Base-by-base conservation (phyloP, 1,284 basidiomycete species). In the Coniferiporia sulphurascens region DNA sequence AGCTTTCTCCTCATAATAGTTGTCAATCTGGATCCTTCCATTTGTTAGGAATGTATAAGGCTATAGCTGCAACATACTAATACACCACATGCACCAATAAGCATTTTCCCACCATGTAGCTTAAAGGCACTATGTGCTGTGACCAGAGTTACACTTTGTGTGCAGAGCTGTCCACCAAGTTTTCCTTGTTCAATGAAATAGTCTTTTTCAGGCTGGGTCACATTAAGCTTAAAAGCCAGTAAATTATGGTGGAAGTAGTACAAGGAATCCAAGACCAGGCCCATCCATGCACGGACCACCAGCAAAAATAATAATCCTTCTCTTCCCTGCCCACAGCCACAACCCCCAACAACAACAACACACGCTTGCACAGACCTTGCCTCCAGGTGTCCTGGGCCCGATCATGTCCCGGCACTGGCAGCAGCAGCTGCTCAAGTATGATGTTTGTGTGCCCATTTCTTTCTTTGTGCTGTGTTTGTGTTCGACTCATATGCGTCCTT, bases 201-300 rank as follows among this genome's bases (percentile, higher is more conserved):
- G 65, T 97, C 93, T 71, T 98, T 95, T 73, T 98, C 96, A 17
- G 83, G 79, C 58, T 91, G 87, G 0, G 86, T 88, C 43, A 91
- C 90, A 64, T 88, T 89, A 57, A 97, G 80, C 73, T 98, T 98
- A 78, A 94, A 81, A 21, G 97, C 89, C 36, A 93, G 83, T 0
- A 87, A 86, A 66, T 96, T 96, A 5, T 92, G 83, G 12, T 96
- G 88, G 74, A 98, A 96, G 72, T 98, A 98, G 73, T 97, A 98
- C 10, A 98, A 78, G 8, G 95, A 98, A 73, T 99, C 97, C 97
- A 70, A 99, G 99, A 72, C 99, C 96, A 77, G 99, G 96, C 2
- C 96, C 96, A 70, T 98, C 95, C 3, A 96, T 98, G 19, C 91
- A 89, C n/a, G 97, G 93, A 35, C 96, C 97, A 71, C 96, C 97